Evolutionary conservation across 768 basidiomycete genomes (phyloP).

Genomic region (Collybia mongolica): DNA sequence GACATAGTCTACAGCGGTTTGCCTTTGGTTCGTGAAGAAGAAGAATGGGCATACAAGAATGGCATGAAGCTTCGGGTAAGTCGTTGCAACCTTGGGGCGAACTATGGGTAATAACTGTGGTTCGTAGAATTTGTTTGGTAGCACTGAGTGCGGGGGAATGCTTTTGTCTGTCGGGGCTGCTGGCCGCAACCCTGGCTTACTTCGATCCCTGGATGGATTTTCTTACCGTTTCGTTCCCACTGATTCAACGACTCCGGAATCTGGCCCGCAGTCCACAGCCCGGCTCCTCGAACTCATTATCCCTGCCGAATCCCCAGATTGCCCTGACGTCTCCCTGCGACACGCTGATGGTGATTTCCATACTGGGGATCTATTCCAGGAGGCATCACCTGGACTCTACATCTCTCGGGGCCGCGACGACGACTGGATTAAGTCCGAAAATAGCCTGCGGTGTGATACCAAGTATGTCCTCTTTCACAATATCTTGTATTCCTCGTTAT

Average conservation of each 20-base stretch:
- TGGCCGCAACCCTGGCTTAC: constrained; percentile 48
- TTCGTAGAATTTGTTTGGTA: constrained; percentile 73
- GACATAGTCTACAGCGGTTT: constrained; percentile 69
- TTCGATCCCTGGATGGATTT: constrained; percentile 60
- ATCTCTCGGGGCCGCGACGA: constrained; percentile 61
- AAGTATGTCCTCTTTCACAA: constrained; percentile 36
- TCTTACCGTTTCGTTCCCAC: constrained; percentile 69
- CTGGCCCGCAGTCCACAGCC: constrained; percentile 43
- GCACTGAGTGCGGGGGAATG: constrained; percentile 78
- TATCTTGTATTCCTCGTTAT: constrained; percentile 2
- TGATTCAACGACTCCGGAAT: constrained; percentile 31
- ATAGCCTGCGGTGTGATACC: constrained; percentile 65
- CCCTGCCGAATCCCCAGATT: constrained; percentile 54
- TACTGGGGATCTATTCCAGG: constrained; percentile 68
- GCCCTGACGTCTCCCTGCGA: constrained; percentile 53
- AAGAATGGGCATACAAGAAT: constrained; percentile 65
- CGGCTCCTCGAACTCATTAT: constrained; percentile 60
- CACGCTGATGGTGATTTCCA: constrained; percentile 61
- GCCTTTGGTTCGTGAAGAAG: constrained; percentile 66
- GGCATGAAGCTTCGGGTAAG: constrained; percentile 65
- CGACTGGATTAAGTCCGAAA: constrained; percentile 75
- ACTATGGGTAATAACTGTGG: constrained; percentile 20
- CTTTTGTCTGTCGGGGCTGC: constrained; percentile 52
- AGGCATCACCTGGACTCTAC: constrained; percentile 47
- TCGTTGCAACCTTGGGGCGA: constrained; percentile 16